Evolutionary conservation across 495 filamentous ascomycete genomes (phyloP).

Genomic region (Acidomyces sp.): DNA sequence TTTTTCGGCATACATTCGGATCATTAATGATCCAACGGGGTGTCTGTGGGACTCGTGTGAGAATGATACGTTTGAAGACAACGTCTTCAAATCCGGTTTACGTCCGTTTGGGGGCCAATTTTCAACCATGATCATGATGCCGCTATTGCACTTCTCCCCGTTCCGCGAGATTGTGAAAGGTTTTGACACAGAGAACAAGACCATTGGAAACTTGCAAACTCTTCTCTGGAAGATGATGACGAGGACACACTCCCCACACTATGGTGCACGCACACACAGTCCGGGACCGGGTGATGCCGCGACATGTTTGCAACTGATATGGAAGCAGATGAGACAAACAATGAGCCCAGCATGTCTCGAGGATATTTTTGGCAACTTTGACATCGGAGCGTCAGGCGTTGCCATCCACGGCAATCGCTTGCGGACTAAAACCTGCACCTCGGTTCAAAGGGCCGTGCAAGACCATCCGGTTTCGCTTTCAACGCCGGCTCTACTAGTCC

Average conservation of each 20-base stretch:
- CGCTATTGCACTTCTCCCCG: conserved; percentile 47
- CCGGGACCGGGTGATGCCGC: conserved; percentile 5
- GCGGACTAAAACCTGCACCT: conserved; percentile 5
- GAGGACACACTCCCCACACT: conserved; percentile 3
- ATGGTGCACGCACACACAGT: conserved; percentile 2
- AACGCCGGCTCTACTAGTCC: conserved; percentile 37
- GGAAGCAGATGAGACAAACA: conserved; percentile 1
- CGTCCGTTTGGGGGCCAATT: conserved; percentile 25
- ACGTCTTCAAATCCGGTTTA: conserved; percentile 46
- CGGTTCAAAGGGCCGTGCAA: conserved; percentile 12
- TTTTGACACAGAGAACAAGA: too few relatives aligned
- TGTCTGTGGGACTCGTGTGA: conserved; percentile 48
- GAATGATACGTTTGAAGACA: conserved; percentile 27
- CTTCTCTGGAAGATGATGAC: conserved; percentile 15
- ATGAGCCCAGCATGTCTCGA: background rate
- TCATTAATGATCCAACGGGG: conserved; percentile 47
- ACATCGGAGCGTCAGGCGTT: conserved; percentile 1
- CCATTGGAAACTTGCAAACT: too few relatives aligned
- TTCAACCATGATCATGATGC: conserved; percentile 29
- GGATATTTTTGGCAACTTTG: conserved; percentile 7
- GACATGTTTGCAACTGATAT: conserved; percentile 3
- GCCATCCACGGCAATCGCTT: conserved; percentile 10
- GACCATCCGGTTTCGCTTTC: conserved; percentile 3
- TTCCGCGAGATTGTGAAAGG: conserved; percentile 44
- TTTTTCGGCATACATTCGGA: conserved; percentile 51